phyloP scores from a whole-genome alignment of 2,329 filamentous ascomycete species.

The Stachybotrys chlorohalonatus region DNA sequence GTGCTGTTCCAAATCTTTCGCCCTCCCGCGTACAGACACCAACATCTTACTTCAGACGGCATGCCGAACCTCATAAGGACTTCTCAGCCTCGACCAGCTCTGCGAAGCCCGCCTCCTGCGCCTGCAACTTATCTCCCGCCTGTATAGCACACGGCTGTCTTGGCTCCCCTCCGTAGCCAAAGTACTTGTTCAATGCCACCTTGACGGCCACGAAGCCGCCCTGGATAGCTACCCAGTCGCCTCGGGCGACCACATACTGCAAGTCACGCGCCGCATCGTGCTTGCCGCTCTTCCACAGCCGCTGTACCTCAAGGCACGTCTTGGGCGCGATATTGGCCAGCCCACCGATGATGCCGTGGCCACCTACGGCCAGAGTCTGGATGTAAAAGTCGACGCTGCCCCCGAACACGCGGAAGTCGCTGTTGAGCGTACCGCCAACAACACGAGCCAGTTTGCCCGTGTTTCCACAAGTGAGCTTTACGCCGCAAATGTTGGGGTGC shows the following conservation, averaged over 20 bases:
- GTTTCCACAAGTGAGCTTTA: conserved; percentile 56
- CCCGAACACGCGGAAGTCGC: conserved; percentile 56
- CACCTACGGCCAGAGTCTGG: conserved; percentile 60
- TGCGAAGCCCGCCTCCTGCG: conserved; percentile 16
- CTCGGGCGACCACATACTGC: conserved; percentile 55
- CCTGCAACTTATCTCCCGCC: conserved; percentile 12
- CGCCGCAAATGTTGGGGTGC: conserved; percentile 50
- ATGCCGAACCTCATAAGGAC: background rate
- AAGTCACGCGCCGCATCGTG: conserved; percentile 49
- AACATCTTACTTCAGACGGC: too few species aligned
- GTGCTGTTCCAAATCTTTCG: too few species aligned
- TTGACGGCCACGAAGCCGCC: conserved; percentile 63
- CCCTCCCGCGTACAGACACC: too few species aligned
- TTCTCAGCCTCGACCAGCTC: conserved; percentile 18
- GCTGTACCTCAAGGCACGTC: conserved; percentile 51
- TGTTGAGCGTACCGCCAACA: conserved; percentile 31
- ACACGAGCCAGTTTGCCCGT: conserved; percentile 48
- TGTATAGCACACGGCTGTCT: conserved; percentile 37
- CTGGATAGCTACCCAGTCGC: conserved; percentile 62
- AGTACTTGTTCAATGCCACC: conserved; percentile 51
- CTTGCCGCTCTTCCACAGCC: conserved; percentile 51
- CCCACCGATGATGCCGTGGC: conserved; percentile 63
- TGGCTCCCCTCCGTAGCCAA: conserved; percentile 54
- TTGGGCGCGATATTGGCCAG: conserved; percentile 62
- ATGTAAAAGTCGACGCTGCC: conserved; percentile 68